Evolutionary conservation across 2,329 filamentous ascomycete genomes (phyloP).

Genomic region (Talaromyces sp.): DNA sequence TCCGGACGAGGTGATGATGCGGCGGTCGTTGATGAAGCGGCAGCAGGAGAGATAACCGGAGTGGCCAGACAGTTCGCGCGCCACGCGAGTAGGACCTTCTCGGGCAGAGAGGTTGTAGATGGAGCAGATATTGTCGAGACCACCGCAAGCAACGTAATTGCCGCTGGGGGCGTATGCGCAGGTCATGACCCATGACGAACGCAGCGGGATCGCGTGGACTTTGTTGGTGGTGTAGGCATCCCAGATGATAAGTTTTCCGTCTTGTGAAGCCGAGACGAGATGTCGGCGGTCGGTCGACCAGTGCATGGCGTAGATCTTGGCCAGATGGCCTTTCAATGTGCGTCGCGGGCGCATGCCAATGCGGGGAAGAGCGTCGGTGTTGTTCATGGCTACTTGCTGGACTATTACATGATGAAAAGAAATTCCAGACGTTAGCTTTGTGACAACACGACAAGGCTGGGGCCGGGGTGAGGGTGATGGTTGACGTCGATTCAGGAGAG

Average conservation of each 20-base stretch:
- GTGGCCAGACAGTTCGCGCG: conserved; percentile 90
- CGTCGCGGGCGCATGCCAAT: conserved; percentile 97
- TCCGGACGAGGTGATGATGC: conserved; percentile 94
- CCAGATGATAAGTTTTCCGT: conserved; percentile 99
- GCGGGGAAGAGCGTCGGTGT: conserved; percentile 84
- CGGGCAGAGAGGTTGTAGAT: conserved; percentile 98
- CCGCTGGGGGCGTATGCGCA: conserved; percentile 97
- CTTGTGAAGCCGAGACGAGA: conserved; percentile 94
- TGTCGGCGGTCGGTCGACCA: conserved; percentile 98
- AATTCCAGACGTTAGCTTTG: background rate
- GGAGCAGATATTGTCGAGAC: conserved; percentile 98
- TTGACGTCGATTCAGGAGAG: background rate
- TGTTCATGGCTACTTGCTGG: conserved; percentile 83
- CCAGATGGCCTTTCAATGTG: conserved; percentile 93
- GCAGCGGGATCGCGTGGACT: conserved; percentile 93
- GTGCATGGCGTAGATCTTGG: conserved; percentile 99
- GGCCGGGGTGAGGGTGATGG: background rate
- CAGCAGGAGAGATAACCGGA: conserved; percentile 98
- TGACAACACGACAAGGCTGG: background rate
- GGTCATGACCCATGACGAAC: conserved; percentile 99
- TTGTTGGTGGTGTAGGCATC: conserved; percentile 99
- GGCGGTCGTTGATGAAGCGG: conserved; percentile 96
- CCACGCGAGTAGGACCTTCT: conserved; percentile 94
- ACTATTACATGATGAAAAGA: conserved; percentile 50
- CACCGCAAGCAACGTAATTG: conserved; percentile 97